Evolutionary conservation across 1,139 yeast genomes (phyloP), one percentile per base, ranked within the genome.

Genomic region (Magnusiomyces ingens): DNA sequence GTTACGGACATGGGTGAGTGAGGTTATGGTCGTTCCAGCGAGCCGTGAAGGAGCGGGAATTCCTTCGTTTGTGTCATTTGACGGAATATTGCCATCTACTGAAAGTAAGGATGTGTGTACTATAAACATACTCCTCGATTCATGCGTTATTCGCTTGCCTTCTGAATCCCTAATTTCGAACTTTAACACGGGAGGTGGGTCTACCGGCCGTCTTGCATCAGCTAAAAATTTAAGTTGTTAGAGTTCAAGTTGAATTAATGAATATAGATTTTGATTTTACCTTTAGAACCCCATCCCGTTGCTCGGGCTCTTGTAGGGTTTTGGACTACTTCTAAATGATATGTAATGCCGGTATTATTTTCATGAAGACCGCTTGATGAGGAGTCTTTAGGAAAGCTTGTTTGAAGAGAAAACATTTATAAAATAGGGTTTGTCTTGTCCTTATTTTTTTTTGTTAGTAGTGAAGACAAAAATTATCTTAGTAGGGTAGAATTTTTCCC

Each of bases 121-220:
- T 26, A 66, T 59, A 53, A 66, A 66, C 52, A 55, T 63, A 48
- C 59, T 62, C 40, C 60, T 55, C 41, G 60, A 52, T 32, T 60
- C 59, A 46, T 62, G 64, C 12, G 67, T 63, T 32, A 63, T 57
- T 5, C 51, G 55, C 19, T 57, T 57, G 45, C 58, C 59, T 22
- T 54, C 51, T 11, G 53, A 47, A 45, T 59, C 57, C 22, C 44
- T 51, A 18, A 66, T 60, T 15, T 57, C 52, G 38, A 66, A 58
- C 45, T 63, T 56, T 47, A 66, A 59, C 18, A 66, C 68, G 1
- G 69, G 69, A 13, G 69, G 69, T 21, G 69, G 69, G 52, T 66
- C 69, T 6, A 66, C 68, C 1, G 69, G 69, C n/a, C 69, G 59
- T 32, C 69, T 52, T 4, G 69, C 64, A 52, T 66, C 69, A 36